Base-by-base conservation (phyloP, 768 basidiomycete genomes). In the Cantharellus anzutake region DNA sequence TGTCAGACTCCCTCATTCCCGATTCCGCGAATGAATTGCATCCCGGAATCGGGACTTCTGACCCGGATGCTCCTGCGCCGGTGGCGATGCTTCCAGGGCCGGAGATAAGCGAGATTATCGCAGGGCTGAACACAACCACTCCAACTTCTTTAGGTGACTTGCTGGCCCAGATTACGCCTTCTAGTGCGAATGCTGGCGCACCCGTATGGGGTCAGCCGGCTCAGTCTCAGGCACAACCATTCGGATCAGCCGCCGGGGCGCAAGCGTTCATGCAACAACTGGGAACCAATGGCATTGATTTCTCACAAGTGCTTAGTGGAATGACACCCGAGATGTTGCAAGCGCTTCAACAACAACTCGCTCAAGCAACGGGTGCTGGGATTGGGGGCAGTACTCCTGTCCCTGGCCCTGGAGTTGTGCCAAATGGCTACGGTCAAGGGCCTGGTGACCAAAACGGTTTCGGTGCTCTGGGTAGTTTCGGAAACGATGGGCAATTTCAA, bases 1-100 rank as follows among this genome's bases (percentile, higher is more conserved):
- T 84, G 74, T 76, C 76, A 7, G 69, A 74, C 51, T 74, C 76
- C 52, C 83, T 84, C 63, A 83, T 89, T 65, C 88, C 88, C 51
- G 85, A 88, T 56, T 78, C 81, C 61, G 61, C 61, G 20, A 62
- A 60, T 51, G 61, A 62, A 39, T 44, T 62, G 51, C 42, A 53
- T 52, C 61, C 61, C 42, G 53, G 61, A 29, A 20, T 61, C 34
- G 52, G 52, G 11, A 37, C 14, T 7, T 11, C 44, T 11, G 29
- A 48, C 29, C 84, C 88, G 20, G 78, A 78, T 42, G 88, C 89
- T 70, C 81, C 83, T 37, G 68, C 78, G 20, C 78, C 58, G 75
- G 78, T 64, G 66, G 67, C 71, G 55, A 89, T 90, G 85, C 77
- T 80, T 38, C 74, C 79, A 41, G 85, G 86, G 34, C 73, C 78